A percentile compares a stretch with the other conserved stretches of the same genome.
Conservation (phyloP, 2,329 filamentous ascomycete species). For the Exophiala mesophila region DNA sequence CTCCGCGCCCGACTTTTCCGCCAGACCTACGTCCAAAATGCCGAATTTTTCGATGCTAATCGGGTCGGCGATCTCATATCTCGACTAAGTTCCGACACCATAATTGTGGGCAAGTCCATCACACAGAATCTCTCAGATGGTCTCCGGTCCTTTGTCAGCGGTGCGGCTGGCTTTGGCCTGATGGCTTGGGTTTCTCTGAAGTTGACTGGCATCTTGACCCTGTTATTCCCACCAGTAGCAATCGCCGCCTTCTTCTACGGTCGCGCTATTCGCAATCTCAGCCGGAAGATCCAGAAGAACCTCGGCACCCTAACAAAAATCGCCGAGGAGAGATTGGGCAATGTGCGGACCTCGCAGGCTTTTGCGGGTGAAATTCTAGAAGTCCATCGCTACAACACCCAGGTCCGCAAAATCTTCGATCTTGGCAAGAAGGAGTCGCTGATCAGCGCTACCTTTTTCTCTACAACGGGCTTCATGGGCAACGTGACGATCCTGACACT, state of each 20-base stretch:
- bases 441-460: constrained; percentile 87
- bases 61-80: constrained; percentile 94
- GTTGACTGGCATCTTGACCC: constrained; percentile 75
- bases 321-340: constrained; percentile 93
- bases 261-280: constrained; percentile 79
- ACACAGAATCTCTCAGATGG: constrained; percentile 97
- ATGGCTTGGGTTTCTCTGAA: constrained; percentile 96
- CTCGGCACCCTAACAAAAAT: constrained; percentile 92
- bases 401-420: constrained; percentile 86
- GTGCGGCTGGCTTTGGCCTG: constrained; percentile 78
- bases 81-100: constrained; percentile 88
- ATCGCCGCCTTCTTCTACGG: constrained; percentile 90
- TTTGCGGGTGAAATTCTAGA: constrained; percentile 93
- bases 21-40: constrained; percentile 91
- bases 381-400: constrained; percentile 82
- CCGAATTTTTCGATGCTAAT: constrained; percentile 92
- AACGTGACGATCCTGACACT: constrained; percentile 94
- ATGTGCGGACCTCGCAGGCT: constrained; percentile 92
- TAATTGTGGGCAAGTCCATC: constrained; percentile 97
- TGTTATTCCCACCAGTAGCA: constrained; percentile 88
- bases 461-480: constrained; percentile 78
- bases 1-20: constrained; percentile 86
- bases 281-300: constrained; percentile 88
- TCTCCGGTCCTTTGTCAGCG: constrained; percentile 83
- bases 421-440: constrained; percentile 82